These are phyloP conservation scores for Xylaria sp. DNA, from an alignment of 2,329 filamentous ascomycete genomes.

Conservation along the genomic window DNA sequence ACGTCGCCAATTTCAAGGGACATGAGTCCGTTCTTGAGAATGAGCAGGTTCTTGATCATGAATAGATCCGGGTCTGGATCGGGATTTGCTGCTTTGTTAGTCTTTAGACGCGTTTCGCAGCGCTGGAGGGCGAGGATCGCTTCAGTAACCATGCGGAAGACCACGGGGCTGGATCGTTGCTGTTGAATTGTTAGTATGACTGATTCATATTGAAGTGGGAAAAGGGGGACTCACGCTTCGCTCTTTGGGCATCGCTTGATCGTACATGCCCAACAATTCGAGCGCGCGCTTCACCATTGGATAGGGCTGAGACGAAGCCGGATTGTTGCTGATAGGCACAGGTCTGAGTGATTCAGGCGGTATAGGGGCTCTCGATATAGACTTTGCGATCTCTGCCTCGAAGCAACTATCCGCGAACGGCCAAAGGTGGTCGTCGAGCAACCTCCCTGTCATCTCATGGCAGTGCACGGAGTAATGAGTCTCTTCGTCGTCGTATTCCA, in stretches of 20 bases:
- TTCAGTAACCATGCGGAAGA: slow-evolving; percentile 75
- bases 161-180: slow-evolving; percentile 49
- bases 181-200: slow-evolving; percentile 29
- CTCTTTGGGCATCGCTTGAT: slow-evolving; percentile 59
- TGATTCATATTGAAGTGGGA: background rate
- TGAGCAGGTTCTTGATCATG: slow-evolving; percentile 87
- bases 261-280: slow-evolving; percentile 56
- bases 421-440: slow-evolving; percentile 55
- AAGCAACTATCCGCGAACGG: slow-evolving; percentile 50
- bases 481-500: slow-evolving; percentile 53
- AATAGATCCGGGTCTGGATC: slow-evolving; percentile 80
- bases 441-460: slow-evolving; percentile 50
- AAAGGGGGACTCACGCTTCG: slow-evolving; percentile 46
- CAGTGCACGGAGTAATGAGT: slow-evolving; percentile 49
- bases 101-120: slow-evolving; percentile 66
- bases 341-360: slow-evolving; percentile 47
- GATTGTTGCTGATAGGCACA: slow-evolving; percentile 42
- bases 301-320: slow-evolving; percentile 52
- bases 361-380: slow-evolving; percentile 46
- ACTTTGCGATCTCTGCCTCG: slow-evolving; percentile 50
- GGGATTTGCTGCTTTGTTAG: slow-evolving; percentile 45
- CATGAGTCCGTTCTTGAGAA: slow-evolving; percentile 92
- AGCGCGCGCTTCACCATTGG: slow-evolving; percentile 54
- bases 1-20: slow-evolving; percentile 85
- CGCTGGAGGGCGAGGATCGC: slow-evolving; percentile 77